Conservation (phyloP, 768 basidiomycete species). For the Antrodiella citrinella region DNA sequence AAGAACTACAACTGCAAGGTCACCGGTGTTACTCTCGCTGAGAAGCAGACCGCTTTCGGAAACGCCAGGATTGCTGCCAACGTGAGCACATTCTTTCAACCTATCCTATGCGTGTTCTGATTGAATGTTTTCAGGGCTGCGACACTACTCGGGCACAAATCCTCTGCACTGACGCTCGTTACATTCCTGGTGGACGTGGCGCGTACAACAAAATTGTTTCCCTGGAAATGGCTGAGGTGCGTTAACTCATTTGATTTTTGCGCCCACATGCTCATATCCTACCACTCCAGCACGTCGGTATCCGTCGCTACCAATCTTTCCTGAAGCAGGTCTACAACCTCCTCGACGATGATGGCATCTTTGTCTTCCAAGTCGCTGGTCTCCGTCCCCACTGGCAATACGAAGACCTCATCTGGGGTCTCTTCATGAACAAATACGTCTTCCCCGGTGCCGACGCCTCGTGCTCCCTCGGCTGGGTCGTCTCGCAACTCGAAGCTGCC, state of each 20-base stretch:
- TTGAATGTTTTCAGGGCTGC: slow-evolving; percentile 14
- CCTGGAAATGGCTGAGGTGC: slow-evolving; percentile 95
- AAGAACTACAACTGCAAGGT: slow-evolving; percentile 97
- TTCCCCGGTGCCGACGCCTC: slow-evolving; percentile 99
- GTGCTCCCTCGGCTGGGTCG: slow-evolving; percentile 92
- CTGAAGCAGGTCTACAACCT: slow-evolving; percentile 88
- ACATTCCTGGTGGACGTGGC: slow-evolving; percentile 69
- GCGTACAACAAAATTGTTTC: slow-evolving; percentile 92
- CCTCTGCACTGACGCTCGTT: slow-evolving; percentile 88
- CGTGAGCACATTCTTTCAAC: slow-evolving; percentile 21
- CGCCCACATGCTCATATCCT: neutral
- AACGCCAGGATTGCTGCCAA: slow-evolving; percentile 81
- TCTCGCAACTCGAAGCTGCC: slow-evolving; percentile 76
- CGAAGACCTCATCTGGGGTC: slow-evolving; percentile 96
- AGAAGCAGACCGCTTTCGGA: slow-evolving; percentile 90
- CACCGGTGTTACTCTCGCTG: slow-evolving; percentile 88
- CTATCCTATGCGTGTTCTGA: slow-evolving; percentile 36
- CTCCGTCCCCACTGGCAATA: slow-evolving; percentile 95
- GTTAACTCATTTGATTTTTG: slow-evolving; percentile 11
- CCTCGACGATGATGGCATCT: slow-evolving; percentile 87
- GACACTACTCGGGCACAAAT: slow-evolving; percentile 73
- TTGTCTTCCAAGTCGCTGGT: slow-evolving; percentile 97
- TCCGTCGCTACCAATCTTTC: slow-evolving; percentile 86
- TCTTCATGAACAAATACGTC: slow-evolving; percentile 97
- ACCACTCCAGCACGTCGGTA: slow-evolving; percentile 88